Evolutionary conservation across 306 rosid species (phyloP), one percentile per base, ranked within the genome.

Genomic region (Argentina anserina): DNA sequence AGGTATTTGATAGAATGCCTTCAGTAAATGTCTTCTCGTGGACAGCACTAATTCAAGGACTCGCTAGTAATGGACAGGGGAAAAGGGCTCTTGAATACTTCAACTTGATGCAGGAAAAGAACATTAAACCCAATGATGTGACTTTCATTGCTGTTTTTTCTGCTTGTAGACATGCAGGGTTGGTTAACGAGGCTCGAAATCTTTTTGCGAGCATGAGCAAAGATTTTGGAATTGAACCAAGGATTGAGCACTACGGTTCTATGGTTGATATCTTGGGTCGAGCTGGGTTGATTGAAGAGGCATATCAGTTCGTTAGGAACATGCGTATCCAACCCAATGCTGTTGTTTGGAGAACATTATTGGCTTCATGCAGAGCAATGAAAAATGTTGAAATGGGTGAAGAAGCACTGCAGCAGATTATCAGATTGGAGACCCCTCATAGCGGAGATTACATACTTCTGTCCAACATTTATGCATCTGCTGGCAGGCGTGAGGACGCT

Each of bases 211-310:
- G 83, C 68, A 86, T 88, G 88, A 84, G 73, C 60, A 76, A 33
- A 53, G 87, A 84, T 59, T 84, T 76, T 12, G 67, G 79, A 26
- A 88, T 88, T 23, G 86, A 80, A 68, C 86, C 85, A 10, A 81
- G 87, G 72, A 84, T 84, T 6, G 90, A 86, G 78, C 90, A 88
- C 70, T 86, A 84, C 46, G 93, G 93, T 65, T 86, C 90, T 60
- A 86, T 88, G 90, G 93, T 88, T 47, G 93, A 88, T 75, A 74
- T 86, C 73, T 84, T 84, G 67, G 93, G 93, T 53, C 85, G 86
- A 39, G 87, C 88, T 31, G 87, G 90, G 60, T 77, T 82, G 70
- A 80, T 84, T 37, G 84, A 80, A 45, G 90, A 86, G 70, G 90
- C 90, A 25, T 77, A 69, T 76, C 72, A 82, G 76, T 88, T 86